phyloP scores from a whole-genome alignment of 202 grass and related monocot species.

The Setaria italica region DNA sequence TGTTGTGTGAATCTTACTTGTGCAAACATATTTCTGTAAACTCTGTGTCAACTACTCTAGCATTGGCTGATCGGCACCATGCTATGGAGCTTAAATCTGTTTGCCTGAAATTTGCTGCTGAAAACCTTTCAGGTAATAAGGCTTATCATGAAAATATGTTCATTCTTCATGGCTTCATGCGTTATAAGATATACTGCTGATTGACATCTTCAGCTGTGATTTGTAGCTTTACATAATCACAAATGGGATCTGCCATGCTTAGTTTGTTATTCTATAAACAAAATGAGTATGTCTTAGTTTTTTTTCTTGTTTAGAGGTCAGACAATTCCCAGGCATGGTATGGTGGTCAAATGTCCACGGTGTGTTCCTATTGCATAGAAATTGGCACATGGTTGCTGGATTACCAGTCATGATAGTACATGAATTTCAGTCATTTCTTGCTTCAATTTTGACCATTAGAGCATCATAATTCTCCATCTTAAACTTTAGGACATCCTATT shows the following conservation, averaged over 20 bases:
- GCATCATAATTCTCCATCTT: background rate
- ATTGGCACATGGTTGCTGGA: background rate
- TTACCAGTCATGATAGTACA: background rate
- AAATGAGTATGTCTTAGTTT: background rate
- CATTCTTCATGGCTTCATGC: background rate
- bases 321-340: background rate
- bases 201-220: background rate
- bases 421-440: background rate
- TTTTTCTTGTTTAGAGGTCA: background rate
- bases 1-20: conserved; percentile 91
- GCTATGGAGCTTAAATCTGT: conserved; percentile 93
- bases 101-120: conserved; percentile 95
- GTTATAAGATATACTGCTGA: background rate
- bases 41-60: conserved; percentile 83
- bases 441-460: background rate
- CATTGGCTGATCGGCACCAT: conserved; percentile 87
- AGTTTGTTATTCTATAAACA: conserved; percentile 18
- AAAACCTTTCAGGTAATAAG: conserved; percentile 85
- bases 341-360: background rate
- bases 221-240: conserved; percentile 2
- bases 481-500: background rate
- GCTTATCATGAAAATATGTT: conserved; percentile 13
- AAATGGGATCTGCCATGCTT: background rate
- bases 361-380: background rate
- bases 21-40: conserved; percentile 91